Percentiles rank a stretch among this genome's conserved stretches.
phyloP scores from a whole-genome alignment of 805 yeast genomes.

The Blastobotrys robertii region DNA sequence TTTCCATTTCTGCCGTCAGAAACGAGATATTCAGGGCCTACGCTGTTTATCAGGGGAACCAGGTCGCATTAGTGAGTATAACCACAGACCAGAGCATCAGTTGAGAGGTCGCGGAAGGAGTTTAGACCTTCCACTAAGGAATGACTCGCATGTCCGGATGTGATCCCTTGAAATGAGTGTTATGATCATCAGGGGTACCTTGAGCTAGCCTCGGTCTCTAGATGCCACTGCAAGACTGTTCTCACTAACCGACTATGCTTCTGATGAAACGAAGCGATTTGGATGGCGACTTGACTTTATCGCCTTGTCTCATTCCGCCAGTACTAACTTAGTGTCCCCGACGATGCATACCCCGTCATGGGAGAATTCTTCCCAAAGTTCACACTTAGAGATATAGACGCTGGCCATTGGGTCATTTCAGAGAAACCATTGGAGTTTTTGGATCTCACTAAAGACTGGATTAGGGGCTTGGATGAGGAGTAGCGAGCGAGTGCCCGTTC shows the following conservation, averaged over 20 bases:
- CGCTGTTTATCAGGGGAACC: constrained; percentile 72
- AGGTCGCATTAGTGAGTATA: constrained; percentile 44
- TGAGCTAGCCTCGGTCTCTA: not conserved
- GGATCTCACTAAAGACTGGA: constrained; percentile 44
- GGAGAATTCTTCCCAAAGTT: constrained; percentile 74
- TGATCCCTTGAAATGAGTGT: no score
- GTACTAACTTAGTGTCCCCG: constrained; percentile 43
- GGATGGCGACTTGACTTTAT: no score
- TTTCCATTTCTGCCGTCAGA: constrained; percentile 62
- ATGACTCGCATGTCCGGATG: no score
- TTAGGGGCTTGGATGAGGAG: no score
- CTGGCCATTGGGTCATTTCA: constrained; percentile 89
- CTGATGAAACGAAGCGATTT: no score
- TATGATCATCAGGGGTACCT: no score
- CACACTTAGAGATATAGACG: constrained; percentile 60
- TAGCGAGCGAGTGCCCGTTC: no score
- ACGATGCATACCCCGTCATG: constrained; percentile 63
- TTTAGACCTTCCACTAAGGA: not conserved
- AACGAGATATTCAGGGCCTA: constrained; percentile 56
- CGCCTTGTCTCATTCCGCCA: no score
- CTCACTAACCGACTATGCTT: no score
- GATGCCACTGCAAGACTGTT: not conserved
- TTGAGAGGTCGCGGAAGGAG: constrained; percentile 2
- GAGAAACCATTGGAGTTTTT: constrained; percentile 78
- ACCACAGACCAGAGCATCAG: no score